Conservation (phyloP, 2,329 filamentous ascomycete species). For the Colletotrichum lindemuthianum region DNA sequence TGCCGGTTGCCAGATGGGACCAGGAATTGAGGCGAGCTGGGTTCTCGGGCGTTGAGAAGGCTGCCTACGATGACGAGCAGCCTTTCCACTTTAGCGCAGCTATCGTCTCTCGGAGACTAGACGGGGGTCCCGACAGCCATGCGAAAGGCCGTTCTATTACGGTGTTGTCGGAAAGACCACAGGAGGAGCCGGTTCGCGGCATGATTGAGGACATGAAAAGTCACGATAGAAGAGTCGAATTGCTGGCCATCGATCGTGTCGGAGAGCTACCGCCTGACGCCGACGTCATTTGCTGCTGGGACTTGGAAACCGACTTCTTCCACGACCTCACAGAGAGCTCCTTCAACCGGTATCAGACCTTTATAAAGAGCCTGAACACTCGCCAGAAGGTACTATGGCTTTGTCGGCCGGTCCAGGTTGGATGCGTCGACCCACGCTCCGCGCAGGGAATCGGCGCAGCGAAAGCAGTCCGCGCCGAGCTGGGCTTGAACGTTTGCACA, state of each 20-base stretch:
- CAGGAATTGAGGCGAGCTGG: slow-evolving; percentile 40
- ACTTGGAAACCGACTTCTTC: slow-evolving; percentile 18
- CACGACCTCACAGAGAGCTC: slow-evolving; percentile 30
- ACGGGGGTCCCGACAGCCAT: no score
- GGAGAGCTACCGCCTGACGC: no score
- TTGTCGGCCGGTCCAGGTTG: slow-evolving; percentile 37
- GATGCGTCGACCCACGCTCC: slow-evolving; percentile 39
- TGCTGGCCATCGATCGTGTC: no score
- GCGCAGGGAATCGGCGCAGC: slow-evolving; percentile 37
- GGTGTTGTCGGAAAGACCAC: no score
- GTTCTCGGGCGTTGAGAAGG: slow-evolving; percentile 40
- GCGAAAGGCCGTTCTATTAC: background rate
- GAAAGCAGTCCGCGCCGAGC: slow-evolving; percentile 39
- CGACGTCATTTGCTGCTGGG: no score
- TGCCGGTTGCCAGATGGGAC: slow-evolving; percentile 41
- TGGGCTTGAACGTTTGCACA: slow-evolving; percentile 21
- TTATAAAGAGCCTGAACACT: slow-evolving; percentile 12
- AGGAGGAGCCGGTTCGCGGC: no score
- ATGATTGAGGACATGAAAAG: no score
- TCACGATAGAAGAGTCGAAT: no score
- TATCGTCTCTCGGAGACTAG: background rate
- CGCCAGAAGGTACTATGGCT: slow-evolving; percentile 39
- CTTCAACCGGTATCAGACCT: slow-evolving; percentile 26
- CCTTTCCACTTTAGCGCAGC: slow-evolving; percentile 18
- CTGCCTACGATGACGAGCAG: slow-evolving; percentile 37